Percentiles rank a stretch among this genome's conserved stretches.
These are phyloP conservation scores for Barnettozyma pratensis DNA, from an alignment of 805 yeast genomes.

Conservation along the genomic window DNA sequence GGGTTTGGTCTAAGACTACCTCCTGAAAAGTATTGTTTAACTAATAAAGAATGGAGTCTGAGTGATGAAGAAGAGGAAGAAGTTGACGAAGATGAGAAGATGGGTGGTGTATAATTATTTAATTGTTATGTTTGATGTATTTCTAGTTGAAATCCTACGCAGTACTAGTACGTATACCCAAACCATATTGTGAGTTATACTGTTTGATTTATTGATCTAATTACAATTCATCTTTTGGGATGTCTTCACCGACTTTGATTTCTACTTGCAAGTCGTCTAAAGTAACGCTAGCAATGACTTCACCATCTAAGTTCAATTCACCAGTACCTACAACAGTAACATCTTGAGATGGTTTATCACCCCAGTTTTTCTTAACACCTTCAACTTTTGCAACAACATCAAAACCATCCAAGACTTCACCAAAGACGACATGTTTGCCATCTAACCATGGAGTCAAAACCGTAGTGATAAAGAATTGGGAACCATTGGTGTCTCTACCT, in stretches of 20 bases:
- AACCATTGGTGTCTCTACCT: conserved; percentile 90
- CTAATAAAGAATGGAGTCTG: conserved; percentile 72
- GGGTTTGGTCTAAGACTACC: conserved; percentile 92
- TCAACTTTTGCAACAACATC: conserved; percentile 78
- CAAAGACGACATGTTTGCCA: conserved; percentile 94
- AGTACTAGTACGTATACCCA: background rate
- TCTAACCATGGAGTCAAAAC: conserved; percentile 79
- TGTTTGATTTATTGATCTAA: background rate
- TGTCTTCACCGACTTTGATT: conserved; percentile 17
- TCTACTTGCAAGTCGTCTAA: conserved; percentile 12
- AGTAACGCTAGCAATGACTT: conserved; percentile 19
- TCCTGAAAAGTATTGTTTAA: conserved; percentile 94
- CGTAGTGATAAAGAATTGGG: conserved; percentile 86
- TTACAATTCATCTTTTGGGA: conserved; percentile 32
- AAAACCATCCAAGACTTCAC: conserved; percentile 85
- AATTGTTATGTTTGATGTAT: background rate
- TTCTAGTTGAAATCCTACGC: background rate
- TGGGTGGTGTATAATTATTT: background rate
- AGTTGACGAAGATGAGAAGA: conserved; percentile 1
- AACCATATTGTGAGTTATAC: too few species aligned
- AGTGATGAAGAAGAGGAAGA: conserved; percentile 38
- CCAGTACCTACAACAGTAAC: conserved; percentile 70
- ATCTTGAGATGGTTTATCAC: conserved; percentile 67
- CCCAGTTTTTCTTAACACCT: conserved; percentile 57
- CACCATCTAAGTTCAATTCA: conserved; percentile 41